phyloP scores from a whole-genome alignment of 192 early-diverging fungal genomes.

The Coemansia sp. region DNA sequence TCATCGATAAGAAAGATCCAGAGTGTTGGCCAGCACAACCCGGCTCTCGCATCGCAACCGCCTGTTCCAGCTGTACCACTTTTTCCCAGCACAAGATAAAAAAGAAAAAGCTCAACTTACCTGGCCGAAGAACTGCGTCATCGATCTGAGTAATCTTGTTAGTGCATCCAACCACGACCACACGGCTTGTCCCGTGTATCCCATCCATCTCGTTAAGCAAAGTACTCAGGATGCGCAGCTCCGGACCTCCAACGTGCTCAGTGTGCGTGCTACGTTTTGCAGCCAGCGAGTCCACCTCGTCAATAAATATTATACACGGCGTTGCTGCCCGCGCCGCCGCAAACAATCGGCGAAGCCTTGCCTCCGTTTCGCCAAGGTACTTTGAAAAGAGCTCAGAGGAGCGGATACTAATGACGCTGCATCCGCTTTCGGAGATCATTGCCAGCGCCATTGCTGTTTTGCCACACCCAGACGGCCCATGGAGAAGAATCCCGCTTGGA shows the following conservation, averaged over 20 bases:
- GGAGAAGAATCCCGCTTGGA: constrained; percentile 81
- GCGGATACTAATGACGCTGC: constrained; percentile 85
- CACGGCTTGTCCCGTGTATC: constrained; percentile 76
- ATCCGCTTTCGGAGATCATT: constrained; percentile 67
- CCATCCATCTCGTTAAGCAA: constrained; percentile 99
- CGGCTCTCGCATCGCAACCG: not conserved
- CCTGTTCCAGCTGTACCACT: not conserved
- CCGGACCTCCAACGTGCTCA: constrained; percentile 70
- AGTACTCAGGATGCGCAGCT: constrained; percentile 88
- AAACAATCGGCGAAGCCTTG: constrained; percentile 76
- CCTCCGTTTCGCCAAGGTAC: constrained; percentile 93
- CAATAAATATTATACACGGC: constrained; percentile 93
- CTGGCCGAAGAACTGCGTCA: constrained; percentile 75
- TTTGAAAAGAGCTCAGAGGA: constrained; percentile 88
- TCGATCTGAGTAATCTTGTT: constrained; percentile 87
- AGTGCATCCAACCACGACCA: constrained; percentile 91
- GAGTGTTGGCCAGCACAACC: too few species aligned
- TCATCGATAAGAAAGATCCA: too few species aligned
- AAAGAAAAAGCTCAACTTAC: constrained; percentile 23
- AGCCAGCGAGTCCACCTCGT: constrained; percentile 92
- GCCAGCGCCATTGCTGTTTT: constrained; percentile 85
- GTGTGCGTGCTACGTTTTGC: constrained; percentile 66
- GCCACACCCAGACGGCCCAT: constrained; percentile 93
- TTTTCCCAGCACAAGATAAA: not conserved
- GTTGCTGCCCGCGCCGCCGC: constrained; percentile 74